Evolutionary conservation across 306 rosid genomes (phyloP), one percentile per base, ranked within the genome.

Genomic region (Begonia fuchsioides): DNA sequence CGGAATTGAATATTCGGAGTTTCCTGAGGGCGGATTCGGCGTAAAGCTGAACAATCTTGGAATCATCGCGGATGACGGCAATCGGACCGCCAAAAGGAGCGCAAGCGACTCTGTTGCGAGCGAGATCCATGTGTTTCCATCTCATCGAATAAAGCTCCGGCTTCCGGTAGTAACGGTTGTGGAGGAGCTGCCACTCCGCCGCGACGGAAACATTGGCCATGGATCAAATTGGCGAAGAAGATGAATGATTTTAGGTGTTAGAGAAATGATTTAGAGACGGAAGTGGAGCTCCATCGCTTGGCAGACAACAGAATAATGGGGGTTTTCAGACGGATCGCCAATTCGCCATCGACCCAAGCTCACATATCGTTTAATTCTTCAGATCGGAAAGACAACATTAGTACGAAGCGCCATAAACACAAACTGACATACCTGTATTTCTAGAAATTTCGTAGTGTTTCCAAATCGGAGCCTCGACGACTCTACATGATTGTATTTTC

Each of bases 181-280:
- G 78, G 69, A 88, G 95, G 58, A 84, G 95, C 72, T 81, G 95
- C 97, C 97, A 88, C 65, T 88, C 97, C 55, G 97, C 95, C 18
- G 97, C 95, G 3, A 88, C 97, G 1, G 97, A 88, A 32, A 84
- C 88, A 73, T 73, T 84, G 13, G 95, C 83, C 97, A 90, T 88
- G 14, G 55, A 14, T 11, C 48, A 39, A 9, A 49, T 32, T 40
- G 14, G 19, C 19, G 45, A 32, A 38, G 9, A 17, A 35, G 12
- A 6, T 14, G 14, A 41, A 41, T 41, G 4, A 41, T 41, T 41
- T 2, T n/a, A 41, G 14, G 1, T 11, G 14, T 41, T 41, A 41
- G 45, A 41, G 45, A 41, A 41, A 41, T 41, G 45, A 2, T 6
- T 13, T 41, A 41, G 45, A 41, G 45, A 41, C 8, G 35, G 35